A percentile compares a stretch with the other conserved stretches of the same genome.
phyloP scores from a whole-genome alignment of 495 filamentous ascomycete species.

The Penicillium pulvis region DNA sequence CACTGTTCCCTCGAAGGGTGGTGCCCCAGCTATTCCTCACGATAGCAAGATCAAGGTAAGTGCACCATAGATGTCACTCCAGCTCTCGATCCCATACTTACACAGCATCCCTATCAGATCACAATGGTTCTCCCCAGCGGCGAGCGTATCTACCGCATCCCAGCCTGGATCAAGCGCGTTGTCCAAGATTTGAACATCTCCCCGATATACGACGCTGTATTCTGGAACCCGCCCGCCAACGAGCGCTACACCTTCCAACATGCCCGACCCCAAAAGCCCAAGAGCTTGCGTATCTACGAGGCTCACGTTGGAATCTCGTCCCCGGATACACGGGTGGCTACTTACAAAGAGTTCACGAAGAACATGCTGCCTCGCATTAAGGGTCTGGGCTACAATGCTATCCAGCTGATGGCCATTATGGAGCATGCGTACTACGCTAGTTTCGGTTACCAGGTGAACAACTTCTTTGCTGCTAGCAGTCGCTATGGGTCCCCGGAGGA shows the following conservation, averaged over 20 bases:
- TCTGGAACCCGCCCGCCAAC: slow-evolving; percentile 88
- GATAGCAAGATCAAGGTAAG: slow-evolving; percentile 91
- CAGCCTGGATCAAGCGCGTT: slow-evolving; percentile 95
- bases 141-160: slow-evolving; percentile 82
- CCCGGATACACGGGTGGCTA: slow-evolving; percentile 82
- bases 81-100: too few relatives aligned
- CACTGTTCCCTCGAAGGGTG: slow-evolving; percentile 70
- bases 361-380: slow-evolving; percentile 91
- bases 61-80: background rate
- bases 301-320: slow-evolving; percentile 97
- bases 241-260: slow-evolving; percentile 83
- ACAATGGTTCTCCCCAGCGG: slow-evolving; percentile 78
- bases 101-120: slow-evolving; percentile 55
- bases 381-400: slow-evolving; percentile 91
- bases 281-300: slow-evolving; percentile 89
- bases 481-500: slow-evolving; percentile 94
- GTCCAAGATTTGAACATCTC: slow-evolving; percentile 89
- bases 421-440: slow-evolving; percentile 99
- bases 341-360: slow-evolving; percentile 95
- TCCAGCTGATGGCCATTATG: slow-evolving; percentile 99
- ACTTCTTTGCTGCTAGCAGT: slow-evolving; percentile 97
- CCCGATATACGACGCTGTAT: slow-evolving; percentile 88
- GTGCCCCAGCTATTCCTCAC: slow-evolving; percentile 80
- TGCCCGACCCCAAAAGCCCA: slow-evolving; percentile 77
- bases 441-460: slow-evolving; percentile 98